These are phyloP conservation scores for Leishmania braziliensis DNA, from an alignment of 208 protist genomes.

Conservation along the genomic window DNA sequence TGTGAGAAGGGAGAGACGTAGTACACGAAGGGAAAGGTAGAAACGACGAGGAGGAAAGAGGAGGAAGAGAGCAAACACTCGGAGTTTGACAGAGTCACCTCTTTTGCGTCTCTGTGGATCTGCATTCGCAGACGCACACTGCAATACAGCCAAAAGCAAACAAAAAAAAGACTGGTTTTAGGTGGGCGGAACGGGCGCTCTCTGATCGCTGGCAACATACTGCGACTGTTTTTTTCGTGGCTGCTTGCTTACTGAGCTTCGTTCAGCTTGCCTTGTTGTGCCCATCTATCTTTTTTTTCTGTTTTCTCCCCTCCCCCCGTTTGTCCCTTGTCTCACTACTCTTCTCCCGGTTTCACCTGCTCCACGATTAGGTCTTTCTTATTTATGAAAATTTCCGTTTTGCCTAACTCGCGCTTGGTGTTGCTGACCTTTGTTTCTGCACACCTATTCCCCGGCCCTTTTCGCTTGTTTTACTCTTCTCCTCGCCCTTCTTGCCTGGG, in stretches of 20 bases:
- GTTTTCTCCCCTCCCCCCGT: neutral
- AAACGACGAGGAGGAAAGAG: neutral
- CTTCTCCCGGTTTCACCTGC: neutral
- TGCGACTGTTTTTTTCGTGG: neutral
- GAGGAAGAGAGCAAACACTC: neutral
- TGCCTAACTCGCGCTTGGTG: neutral
- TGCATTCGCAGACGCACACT: neutral
- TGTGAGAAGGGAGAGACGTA: neutral
- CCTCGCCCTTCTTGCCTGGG: neutral
- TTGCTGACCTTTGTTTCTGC: neutral
- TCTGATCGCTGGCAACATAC: neutral
- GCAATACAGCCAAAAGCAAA: neutral
- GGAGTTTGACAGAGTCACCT: neutral
- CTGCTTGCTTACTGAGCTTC: neutral
- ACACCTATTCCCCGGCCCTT: neutral
- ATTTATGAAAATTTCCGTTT: neutral
- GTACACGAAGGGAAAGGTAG: neutral
- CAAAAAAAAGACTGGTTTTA: neutral
- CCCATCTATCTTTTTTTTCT: neutral
- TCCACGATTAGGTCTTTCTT: neutral
- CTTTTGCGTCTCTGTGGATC: neutral
- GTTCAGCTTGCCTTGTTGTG: neutral
- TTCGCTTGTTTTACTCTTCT: constrained; percentile 5
- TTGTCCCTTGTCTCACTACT: neutral
- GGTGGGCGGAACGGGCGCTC: neutral